phyloP scores from a whole-genome alignment of 805 yeast genomes.

The Metschnikowia cerradonensis region DNA sequence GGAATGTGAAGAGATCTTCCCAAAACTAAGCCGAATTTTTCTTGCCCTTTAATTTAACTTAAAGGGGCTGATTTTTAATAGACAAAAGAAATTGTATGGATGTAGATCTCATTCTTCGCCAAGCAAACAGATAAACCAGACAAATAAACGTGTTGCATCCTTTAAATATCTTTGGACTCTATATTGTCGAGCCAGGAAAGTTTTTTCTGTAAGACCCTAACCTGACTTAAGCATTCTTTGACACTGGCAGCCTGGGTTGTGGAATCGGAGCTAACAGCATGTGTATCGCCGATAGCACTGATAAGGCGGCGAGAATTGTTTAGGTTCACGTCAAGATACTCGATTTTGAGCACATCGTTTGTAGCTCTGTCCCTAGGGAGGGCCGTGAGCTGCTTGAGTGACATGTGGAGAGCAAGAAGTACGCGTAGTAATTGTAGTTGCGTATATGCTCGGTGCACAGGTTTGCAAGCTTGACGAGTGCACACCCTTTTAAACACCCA shows the following conservation, averaged over 20 bases:
- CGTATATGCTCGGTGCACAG: not conserved
- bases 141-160: not conserved
- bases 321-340: constrained; percentile 35
- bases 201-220: constrained; percentile 7
- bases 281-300: constrained; percentile 14
- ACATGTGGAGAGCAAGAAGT: constrained; percentile 1
- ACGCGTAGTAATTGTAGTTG: not conserved
- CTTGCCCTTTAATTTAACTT: too few species aligned
- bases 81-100: not conserved
- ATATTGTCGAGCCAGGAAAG: constrained; percentile 16
- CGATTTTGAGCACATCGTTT: constrained; percentile 32
- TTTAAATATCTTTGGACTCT: not conserved
- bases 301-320: constrained; percentile 37
- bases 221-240: constrained; percentile 7
- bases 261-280: constrained; percentile 4
- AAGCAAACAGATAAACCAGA: too few species aligned
- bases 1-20: not conserved
- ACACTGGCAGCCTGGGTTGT: constrained; percentile 2
- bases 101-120: not conserved
- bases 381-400: constrained; percentile 25
- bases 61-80: not conserved
- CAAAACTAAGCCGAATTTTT: not conserved
- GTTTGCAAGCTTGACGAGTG: not conserved
- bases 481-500: not conserved
- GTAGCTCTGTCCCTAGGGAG: constrained; percentile 32